Conservation (phyloP, 2,329 filamentous ascomycete genomes). For the Pyricularia sp. region DNA sequence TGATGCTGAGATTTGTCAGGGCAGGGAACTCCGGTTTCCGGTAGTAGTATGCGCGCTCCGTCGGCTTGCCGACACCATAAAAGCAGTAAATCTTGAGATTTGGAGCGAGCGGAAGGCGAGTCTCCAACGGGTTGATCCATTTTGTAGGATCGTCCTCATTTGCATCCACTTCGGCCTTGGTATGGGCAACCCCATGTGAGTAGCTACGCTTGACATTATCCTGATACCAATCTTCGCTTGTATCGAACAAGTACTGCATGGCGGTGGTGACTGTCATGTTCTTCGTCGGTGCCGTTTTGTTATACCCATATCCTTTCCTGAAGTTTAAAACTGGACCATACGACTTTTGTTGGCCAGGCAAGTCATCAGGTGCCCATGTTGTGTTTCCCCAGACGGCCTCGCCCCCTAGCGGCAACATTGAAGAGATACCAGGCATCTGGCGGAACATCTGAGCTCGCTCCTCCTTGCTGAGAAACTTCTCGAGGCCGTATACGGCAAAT, state of each 20-base stretch:
- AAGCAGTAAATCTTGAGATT: constrained; percentile 95
- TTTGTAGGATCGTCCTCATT: constrained; percentile 71
- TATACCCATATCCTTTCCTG: constrained; percentile 51
- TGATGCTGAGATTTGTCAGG: constrained; percentile 61
- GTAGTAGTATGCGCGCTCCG: constrained; percentile 90
- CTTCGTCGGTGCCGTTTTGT: constrained; percentile 49
- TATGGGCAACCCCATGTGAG: constrained; percentile 82
- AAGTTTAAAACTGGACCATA: constrained; percentile 85
- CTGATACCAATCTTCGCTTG: constrained; percentile 78
- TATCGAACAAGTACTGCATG: constrained; percentile 66
- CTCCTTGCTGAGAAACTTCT: constrained; percentile 86
- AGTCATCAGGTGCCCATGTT: constrained; percentile 82
- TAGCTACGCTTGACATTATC: constrained; percentile 66
- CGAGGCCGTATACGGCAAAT: constrained; percentile 92
- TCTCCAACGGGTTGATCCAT: constrained; percentile 94
- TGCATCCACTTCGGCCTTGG: constrained; percentile 66
- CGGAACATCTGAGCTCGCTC: constrained; percentile 92
- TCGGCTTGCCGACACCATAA: constrained; percentile 90
- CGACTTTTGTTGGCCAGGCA: constrained; percentile 59
- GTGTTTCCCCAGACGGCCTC: constrained; percentile 90
- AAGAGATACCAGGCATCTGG: constrained; percentile 92
- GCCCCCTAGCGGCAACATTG: constrained; percentile 92
- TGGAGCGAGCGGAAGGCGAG: constrained; percentile 75
- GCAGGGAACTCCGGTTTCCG: constrained; percentile 53
- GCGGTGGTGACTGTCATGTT: constrained; percentile 80